Evolutionary conservation across 306 rosid species (phyloP).

Genomic region (Vigna angularis): DNA sequence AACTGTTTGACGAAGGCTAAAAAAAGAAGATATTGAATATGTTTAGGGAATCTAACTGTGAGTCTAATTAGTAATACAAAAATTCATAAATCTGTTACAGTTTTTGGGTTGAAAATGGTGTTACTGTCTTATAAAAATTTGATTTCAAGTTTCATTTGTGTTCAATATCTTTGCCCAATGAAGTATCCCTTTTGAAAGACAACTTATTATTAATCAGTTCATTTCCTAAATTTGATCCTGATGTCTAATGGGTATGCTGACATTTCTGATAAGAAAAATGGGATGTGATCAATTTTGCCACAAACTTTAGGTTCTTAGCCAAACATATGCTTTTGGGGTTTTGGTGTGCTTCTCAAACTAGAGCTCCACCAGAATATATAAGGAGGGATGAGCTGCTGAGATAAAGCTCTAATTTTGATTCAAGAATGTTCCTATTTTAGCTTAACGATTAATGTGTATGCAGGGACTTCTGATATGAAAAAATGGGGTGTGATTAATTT

Average conservation of each 20-base stretch:
- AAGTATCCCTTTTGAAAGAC: too few species aligned
- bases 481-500: not conserved
- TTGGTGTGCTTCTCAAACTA: not conserved
- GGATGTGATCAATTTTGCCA: not conserved
- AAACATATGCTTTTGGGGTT: not conserved
- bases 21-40: not conserved
- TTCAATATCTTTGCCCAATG: too few species aligned
- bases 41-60: too few species aligned
- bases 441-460: not conserved
- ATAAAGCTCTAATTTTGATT: conserved; percentile 1
- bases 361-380: not conserved
- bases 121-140: too few species aligned
- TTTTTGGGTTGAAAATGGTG: too few species aligned
- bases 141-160: too few species aligned
- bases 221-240: not conserved
- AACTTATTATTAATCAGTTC: not conserved
- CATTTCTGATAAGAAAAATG: not conserved
- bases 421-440: not conserved
- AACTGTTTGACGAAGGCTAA: not conserved
- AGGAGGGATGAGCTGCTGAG: not conserved
- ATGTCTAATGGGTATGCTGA: not conserved
- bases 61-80: too few species aligned
- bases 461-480: not conserved
- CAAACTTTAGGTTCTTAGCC: not conserved
- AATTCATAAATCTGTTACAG: too few species aligned